These are phyloP conservation scores for Saccharomycopsis olivae DNA, from an alignment of 805 yeast species.

Conservation along the genomic window DNA sequence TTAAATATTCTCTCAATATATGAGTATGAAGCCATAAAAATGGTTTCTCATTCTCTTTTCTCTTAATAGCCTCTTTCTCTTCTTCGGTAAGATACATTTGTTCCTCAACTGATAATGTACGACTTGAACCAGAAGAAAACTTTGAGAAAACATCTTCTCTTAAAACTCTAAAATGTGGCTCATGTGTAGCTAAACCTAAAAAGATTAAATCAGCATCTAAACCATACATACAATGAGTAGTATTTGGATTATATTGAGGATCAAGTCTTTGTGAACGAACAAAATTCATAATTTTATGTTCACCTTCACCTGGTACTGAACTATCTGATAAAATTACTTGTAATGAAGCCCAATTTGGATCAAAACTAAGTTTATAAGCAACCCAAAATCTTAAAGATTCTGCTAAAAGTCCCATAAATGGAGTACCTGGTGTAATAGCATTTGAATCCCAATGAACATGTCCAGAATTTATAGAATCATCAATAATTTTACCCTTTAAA, in stretches of 20 bases:
- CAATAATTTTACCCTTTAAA: slow-evolving; percentile 66
- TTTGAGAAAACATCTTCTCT: slow-evolving; percentile 96
- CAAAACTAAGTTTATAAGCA: slow-evolving; percentile 74
- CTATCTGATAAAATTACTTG: slow-evolving; percentile 93
- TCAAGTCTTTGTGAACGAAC: slow-evolving; percentile 83
- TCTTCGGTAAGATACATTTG: slow-evolving; percentile 52
- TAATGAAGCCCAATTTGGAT: slow-evolving; percentile 87
- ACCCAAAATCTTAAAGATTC: slow-evolving; percentile 82
- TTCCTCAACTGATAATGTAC: slow-evolving; percentile 35
- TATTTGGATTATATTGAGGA: slow-evolving; percentile 82
- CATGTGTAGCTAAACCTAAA: slow-evolving; percentile 93
- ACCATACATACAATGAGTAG: slow-evolving; percentile 94
- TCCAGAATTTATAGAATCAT: slow-evolving; percentile 60
- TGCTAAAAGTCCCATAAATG: slow-evolving; percentile 89
- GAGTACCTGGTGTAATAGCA: slow-evolving; percentile 98
- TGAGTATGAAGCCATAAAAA: slow-evolving; percentile 90
- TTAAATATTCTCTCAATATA: slow-evolving; percentile 78
- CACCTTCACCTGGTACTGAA: slow-evolving; percentile 99
- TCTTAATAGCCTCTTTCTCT: slow-evolving; percentile 30
- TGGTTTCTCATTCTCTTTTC: slow-evolving; percentile 49
- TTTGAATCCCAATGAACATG: slow-evolving; percentile 76
- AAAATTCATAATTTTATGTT: slow-evolving; percentile 95
- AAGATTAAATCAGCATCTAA: slow-evolving; percentile 96
- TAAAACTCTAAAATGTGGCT: slow-evolving; percentile 87
- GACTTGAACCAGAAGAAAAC: slow-evolving; percentile 28